Percentiles rank a stretch among this genome's conserved stretches.
These are phyloP conservation scores for Populus hybrid DNA, from an alignment of 441 rosid genomes.

Conservation along the genomic window DNA sequence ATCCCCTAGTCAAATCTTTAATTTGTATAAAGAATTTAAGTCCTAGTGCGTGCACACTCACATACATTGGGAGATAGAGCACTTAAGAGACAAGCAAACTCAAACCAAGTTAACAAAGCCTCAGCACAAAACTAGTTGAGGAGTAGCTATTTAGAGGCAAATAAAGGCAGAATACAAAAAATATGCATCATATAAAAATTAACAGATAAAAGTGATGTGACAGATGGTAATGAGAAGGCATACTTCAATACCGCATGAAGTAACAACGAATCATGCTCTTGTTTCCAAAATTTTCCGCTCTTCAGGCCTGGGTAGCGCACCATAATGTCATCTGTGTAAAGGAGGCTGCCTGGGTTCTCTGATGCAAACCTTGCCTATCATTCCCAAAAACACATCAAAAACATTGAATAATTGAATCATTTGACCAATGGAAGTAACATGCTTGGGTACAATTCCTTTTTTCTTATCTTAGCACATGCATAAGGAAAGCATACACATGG, in stretches of 20 bases:
- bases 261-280: slow-evolving; percentile 77
- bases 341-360: slow-evolving; percentile 54
- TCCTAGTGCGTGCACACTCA: not conserved
- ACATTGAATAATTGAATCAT: not conserved
- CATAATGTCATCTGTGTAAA: slow-evolving; percentile 62
- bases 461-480: not conserved
- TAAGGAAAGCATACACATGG: not conserved
- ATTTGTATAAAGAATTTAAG: not conserved
- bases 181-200: not conserved
- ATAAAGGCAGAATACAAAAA: not conserved
- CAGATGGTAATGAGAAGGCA: slow-evolving; percentile 20
- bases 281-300: slow-evolving; percentile 90
- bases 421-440: not conserved
- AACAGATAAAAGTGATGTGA: not conserved
- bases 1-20: not conserved
- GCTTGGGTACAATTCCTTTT: not conserved
- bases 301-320: slow-evolving; percentile 73
- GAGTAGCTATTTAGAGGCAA: not conserved
- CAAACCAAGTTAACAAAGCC: not conserved
- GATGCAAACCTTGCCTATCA: slow-evolving; percentile 58
- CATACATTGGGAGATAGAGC: not conserved
- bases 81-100: not conserved
- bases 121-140: not conserved
- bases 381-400: slow-evolving; percentile 15
- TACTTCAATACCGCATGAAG: slow-evolving; percentile 87